Evolutionary conservation across 768 basidiomycete species (phyloP).

Genomic region (Amanita phalloides): DNA sequence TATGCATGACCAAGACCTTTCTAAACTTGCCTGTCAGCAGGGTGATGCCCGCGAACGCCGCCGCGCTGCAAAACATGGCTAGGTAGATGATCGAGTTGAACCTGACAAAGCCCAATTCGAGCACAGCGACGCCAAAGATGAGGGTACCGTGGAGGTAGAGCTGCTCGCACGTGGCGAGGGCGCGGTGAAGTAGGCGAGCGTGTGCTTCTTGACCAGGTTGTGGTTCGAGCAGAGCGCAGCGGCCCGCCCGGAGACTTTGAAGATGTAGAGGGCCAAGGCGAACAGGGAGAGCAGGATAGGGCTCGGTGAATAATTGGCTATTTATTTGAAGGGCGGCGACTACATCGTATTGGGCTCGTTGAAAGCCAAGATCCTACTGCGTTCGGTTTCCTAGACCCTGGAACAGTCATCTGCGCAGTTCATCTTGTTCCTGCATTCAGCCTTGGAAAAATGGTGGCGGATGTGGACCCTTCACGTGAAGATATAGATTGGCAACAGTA

Average conservation of each 20-base stretch:
- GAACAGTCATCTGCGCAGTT: too few species aligned
- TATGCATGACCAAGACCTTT: not conserved
- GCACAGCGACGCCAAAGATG: slow-evolving; percentile 16
- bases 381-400: too few species aligned
- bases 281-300: slow-evolving; percentile 18
- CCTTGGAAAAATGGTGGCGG: too few species aligned
- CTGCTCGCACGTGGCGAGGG: slow-evolving; percentile 19
- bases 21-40: not conserved
- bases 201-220: slow-evolving; percentile 6
- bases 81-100: slow-evolving; percentile 19
- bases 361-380: too few species aligned
- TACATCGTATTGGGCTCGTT: too few species aligned
- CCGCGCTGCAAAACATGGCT: slow-evolving; percentile 11
- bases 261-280: slow-evolving; percentile 18
- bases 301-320: too few species aligned
- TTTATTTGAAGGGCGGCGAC: too few species aligned
- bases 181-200: slow-evolving; percentile 18
- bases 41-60: not conserved
- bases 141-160: slow-evolving; percentile 20
- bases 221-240: slow-evolving; percentile 16
- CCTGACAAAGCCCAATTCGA: slow-evolving; percentile 18
- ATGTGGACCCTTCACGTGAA: too few species aligned
- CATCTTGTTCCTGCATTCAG: too few species aligned
- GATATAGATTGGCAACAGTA: too few species aligned
- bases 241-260: slow-evolving; percentile 20